Base-by-base conservation (phyloP, 441 rosid species). In the Populus hybrid region DNA sequence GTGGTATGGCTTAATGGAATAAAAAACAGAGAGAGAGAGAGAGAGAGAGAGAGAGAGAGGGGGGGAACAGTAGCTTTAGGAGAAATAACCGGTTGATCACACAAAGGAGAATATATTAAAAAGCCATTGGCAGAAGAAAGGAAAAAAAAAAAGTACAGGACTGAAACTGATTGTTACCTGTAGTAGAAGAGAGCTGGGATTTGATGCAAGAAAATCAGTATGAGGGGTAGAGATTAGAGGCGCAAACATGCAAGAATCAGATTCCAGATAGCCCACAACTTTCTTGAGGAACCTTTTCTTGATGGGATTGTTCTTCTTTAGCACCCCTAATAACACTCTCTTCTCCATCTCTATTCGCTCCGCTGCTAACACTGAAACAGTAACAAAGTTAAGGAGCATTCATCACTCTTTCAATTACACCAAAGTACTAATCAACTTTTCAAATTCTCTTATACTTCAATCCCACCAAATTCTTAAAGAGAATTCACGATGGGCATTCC, bases 181-280 rank as follows among this genome's bases (percentile, higher is more conserved):
- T 8, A 4, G 76, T 3, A 5, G 78, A 67, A 50, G 73, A 38
- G 69, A 57, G 9, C n/a, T 53, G 18, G 11, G 1, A 9, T 57
- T 81, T 14, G 78, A 71, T 4, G 84, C 72, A 21, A 63, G 72
- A 34, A 68, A 35, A 21, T 70, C 46, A 6, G 75, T 30, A 30
- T 73, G 46, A 10, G 70, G 76, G 9, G 77, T 16, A 64, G 85
- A 80, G 23, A 90, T 4, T 64, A 86, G 76, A 66, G 94, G 91
- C 82, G 87, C 85, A 77, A 84, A 88, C 85, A 88, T 82, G 86
- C 88, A 79, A 2, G 69, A 70, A 79, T 91, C 87, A 24, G 87
- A 80, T 30, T 79, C 79, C 26, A 93, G 89, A 80, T 86, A 89
- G 24, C 81, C 35, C 5, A 79, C 80, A 21, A 85, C 67, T 69